phyloP scores from a whole-genome alignment of 768 basidiomycete species.

The Tubosaeta brunneosetosa region DNA sequence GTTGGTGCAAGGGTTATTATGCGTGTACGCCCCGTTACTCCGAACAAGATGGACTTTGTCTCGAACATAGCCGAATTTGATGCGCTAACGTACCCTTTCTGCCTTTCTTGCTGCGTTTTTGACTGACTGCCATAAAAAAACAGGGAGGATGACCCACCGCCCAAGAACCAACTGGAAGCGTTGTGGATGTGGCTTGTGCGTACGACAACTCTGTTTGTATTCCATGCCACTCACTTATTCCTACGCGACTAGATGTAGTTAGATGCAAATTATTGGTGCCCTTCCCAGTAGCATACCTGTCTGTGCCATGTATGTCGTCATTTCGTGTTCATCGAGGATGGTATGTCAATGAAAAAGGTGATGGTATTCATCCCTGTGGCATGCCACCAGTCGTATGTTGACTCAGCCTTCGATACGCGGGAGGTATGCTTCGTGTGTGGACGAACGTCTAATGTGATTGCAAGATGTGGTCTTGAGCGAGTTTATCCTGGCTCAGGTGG shows the following conservation, averaged over 20 bases:
- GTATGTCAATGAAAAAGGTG: too few species aligned
- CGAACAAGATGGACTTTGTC: slow-evolving; percentile 26
- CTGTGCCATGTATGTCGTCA: too few species aligned
- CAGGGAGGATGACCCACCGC: slow-evolving; percentile 26
- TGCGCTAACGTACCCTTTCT: slow-evolving; percentile 19
- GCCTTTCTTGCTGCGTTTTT: background rate
- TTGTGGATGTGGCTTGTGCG: slow-evolving; percentile 29
- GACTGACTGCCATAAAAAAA: background rate
- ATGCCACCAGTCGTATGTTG: too few species aligned
- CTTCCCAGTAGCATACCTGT: too few species aligned
- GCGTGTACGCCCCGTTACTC: slow-evolving; percentile 3
- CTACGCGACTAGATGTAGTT: background rate
- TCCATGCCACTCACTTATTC: background rate
- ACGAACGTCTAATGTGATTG: too few species aligned
- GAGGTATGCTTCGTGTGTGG: too few species aligned
- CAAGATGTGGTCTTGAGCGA: too few species aligned
- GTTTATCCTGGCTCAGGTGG: too few species aligned
- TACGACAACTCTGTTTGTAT: background rate
- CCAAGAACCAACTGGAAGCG: slow-evolving; percentile 24
- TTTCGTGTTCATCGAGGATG: too few species aligned
- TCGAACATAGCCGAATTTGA: slow-evolving; percentile 25
- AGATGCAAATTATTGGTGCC: too few species aligned
- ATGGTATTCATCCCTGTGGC: too few species aligned
- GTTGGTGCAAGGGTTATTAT: slow-evolving; percentile 21
- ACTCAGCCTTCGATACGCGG: too few species aligned